phyloP scores from a whole-genome alignment of 257 asterid species.

The Nicotiana obtusifolia region DNA sequence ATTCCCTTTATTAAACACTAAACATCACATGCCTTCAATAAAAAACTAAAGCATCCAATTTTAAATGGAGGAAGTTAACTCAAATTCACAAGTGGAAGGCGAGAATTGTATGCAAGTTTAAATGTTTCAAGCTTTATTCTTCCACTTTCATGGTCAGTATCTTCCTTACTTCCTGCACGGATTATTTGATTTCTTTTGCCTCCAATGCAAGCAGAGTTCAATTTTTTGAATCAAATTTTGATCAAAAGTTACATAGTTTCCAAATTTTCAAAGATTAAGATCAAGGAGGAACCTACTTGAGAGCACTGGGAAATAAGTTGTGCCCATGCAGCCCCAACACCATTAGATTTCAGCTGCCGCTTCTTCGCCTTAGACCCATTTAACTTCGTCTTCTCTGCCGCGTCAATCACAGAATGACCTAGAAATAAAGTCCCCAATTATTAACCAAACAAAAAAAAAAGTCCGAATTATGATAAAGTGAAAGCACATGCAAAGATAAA shows the following conservation, averaged over 20 bases:
- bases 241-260: background rate
- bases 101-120: background rate
- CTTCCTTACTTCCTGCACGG: background rate
- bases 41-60: background rate
- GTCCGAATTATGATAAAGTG: constrained; percentile 14
- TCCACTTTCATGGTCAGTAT: background rate
- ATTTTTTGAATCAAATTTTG: background rate
- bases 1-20: background rate
- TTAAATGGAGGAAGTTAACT: background rate
- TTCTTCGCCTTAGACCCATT: constrained; percentile 43
- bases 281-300: constrained; percentile 36
- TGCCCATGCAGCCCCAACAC: constrained; percentile 77
- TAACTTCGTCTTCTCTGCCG: constrained; percentile 37
- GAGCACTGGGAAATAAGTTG: constrained; percentile 70
- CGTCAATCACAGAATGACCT: constrained; percentile 39
- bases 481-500: constrained; percentile 21
- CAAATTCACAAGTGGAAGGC: background rate
- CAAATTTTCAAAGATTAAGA: background rate
- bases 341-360: constrained; percentile 42
- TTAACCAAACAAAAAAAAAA: constrained; percentile 8
- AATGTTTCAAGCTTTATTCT: background rate
- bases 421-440: background rate
- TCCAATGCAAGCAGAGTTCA: background rate
- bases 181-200: background rate
- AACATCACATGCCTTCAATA: background rate